Base-by-base conservation (phyloP, 108 stramenopile species). In the Conticribra weissflogii region DNA sequence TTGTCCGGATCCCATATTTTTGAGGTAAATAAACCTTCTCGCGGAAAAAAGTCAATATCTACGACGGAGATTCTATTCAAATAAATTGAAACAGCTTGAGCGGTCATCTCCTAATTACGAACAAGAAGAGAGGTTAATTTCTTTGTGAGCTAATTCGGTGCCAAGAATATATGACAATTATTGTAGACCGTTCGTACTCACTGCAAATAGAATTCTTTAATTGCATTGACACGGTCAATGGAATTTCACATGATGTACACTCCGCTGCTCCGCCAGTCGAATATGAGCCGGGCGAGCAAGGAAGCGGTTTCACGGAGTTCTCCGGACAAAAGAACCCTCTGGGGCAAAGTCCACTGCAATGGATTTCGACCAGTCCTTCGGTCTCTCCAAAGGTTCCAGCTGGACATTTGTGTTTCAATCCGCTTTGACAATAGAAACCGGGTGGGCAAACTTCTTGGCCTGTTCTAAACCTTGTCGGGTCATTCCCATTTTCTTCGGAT, bases 241-340 rank as follows among this genome's bases (percentile, higher is more conserved):
- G 77, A n/a, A 78, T 41, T 22, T 78, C 70, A 61, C 77, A 78
- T 18, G 69, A 78, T 17, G 59, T 78, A 54, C 69, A 71, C 36
- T 78, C 77, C 29, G 57, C 49, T 34, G 77, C 77, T 15, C 69
- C 77, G 2, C 77, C 77, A n/a, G 56, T 78, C n/a, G 70, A 59
- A 64, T 71, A 78, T 16, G 69, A 54, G 18, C 69, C 77, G 41
- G 77, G 77, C 30, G 57, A 55, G 55, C 78, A 79, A 1, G 61
- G 66, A 29, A 79, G 19, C 0, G 71, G 78, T 19, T 57, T 15
- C 2, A 79, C 54, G 2, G 71, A 59, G 17, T 67, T 72, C 44
- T 72, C 54, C 14, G 78, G 71, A 44, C 78, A 79, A 63, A 79
- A 79, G 56, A 30, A 72, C 14, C 59, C 59, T 22, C 66, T 29